Evolutionary conservation across 169 alveolate species (phyloP).

Genomic region (Eimeria brunetti): DNA sequence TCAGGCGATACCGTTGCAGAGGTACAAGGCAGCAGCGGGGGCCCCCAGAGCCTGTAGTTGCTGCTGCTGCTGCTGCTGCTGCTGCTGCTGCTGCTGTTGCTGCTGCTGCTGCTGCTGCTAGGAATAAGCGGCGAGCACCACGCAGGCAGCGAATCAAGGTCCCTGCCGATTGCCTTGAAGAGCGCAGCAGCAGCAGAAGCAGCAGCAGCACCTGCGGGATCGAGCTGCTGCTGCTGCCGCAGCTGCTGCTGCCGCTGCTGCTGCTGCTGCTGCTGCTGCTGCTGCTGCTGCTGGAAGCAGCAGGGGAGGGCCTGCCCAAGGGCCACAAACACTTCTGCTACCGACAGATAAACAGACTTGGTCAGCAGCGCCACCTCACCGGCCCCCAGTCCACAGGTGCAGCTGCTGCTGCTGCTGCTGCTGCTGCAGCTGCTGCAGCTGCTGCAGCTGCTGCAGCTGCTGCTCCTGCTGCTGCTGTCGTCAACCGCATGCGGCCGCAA

Average conservation of each 20-base stretch:
- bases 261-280: conserved; percentile 51
- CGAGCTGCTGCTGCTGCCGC: conserved; percentile 17
- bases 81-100: conserved; percentile 4
- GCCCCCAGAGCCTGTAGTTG: conserved; percentile 26
- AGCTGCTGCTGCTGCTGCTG: conserved; percentile 35
- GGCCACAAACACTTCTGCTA: conserved; percentile 28
- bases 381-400: conserved; percentile 1
- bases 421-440: not conserved
- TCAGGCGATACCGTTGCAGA: conserved; percentile 49
- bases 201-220: conserved; percentile 42
- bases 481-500: not conserved
- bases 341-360: conserved; percentile 8
- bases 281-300: conserved; percentile 45
- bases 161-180: conserved; percentile 28
- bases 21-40: conserved; percentile 49
- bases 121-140: conserved; percentile 35
- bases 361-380: conserved; percentile 37
- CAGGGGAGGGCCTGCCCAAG: conserved; percentile 31
- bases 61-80: conserved; percentile 68
- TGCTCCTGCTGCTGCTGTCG: not conserved
- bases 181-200: conserved; percentile 70
- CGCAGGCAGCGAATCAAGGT: conserved; percentile 34
- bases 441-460: conserved; percentile 55
- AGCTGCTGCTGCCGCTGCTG: conserved; percentile 12
- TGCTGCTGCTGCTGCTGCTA: not conserved